These are phyloP conservation scores for Globisporangium carolinianum DNA, from an alignment of 352 stramenopile genomes.

Conservation along the genomic window DNA sequence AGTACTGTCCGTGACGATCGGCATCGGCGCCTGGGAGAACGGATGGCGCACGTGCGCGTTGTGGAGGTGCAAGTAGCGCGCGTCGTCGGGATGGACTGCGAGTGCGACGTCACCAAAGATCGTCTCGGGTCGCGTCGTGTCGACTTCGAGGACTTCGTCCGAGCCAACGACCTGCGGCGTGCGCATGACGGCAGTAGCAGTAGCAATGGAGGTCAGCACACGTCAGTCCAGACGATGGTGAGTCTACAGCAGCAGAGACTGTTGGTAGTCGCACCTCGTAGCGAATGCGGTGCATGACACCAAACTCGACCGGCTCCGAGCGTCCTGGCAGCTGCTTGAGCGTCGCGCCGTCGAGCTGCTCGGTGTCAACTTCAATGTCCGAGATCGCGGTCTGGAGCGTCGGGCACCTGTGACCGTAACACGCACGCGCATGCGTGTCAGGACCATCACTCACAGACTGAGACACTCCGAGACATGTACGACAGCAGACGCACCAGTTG, in stretches of 20 bases:
- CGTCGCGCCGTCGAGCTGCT: conserved; percentile 92
- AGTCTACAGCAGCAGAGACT: background rate
- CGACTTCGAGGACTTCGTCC: conserved; percentile 86
- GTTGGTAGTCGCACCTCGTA: conserved; percentile 40
- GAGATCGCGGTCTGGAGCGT: conserved; percentile 94
- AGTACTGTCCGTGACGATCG: conserved; percentile 92
- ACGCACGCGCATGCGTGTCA: background rate
- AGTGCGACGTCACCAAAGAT: conserved; percentile 98
- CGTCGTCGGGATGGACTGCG: conserved; percentile 95
- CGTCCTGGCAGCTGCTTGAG: conserved; percentile 71
- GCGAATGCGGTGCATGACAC: conserved; percentile 75
- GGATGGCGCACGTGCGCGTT: conserved; percentile 95
- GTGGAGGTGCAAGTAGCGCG: conserved; percentile 92
- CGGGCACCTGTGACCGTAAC: conserved; percentile 37
- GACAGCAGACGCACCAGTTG: conserved; percentile 91
- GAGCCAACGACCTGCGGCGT: conserved; percentile 37
- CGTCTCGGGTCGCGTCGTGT: conserved; percentile 97
- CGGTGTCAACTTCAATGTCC: conserved; percentile 97
- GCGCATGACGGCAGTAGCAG: background rate
- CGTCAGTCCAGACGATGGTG: background rate
- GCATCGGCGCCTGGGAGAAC: conserved; percentile 86
- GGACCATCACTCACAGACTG: too few species aligned
- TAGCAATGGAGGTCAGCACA: too few species aligned
- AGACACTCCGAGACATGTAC: too few species aligned
- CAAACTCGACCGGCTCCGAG: conserved; percentile 65